Evolutionary conservation across 257 asterid species (phyloP).

Genomic region (Sherardia arvensis): DNA sequence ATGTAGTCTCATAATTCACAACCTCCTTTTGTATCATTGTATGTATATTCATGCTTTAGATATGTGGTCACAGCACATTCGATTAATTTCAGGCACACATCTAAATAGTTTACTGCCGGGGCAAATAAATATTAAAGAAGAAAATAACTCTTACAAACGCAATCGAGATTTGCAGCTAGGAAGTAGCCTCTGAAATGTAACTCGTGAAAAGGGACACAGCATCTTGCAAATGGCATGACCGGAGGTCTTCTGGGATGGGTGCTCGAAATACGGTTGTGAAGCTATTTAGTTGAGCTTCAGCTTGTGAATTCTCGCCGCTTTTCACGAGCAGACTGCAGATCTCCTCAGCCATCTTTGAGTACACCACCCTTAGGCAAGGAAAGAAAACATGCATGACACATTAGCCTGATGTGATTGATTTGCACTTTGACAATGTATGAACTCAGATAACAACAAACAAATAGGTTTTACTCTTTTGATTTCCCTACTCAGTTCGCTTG

Average conservation of each 20-base stretch:
- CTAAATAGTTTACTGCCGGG: not conserved
- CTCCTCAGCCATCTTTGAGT: slow-evolving; percentile 78
- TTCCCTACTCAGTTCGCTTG: not conserved
- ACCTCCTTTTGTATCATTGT: not conserved
- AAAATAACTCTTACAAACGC: not conserved
- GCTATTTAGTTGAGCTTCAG: slow-evolving; percentile 60
- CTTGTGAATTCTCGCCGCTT: slow-evolving; percentile 15
- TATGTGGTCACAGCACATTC: not conserved
- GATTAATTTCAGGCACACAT: not conserved
- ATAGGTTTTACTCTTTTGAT: not conserved
- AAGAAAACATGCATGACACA: not conserved
- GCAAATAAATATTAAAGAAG: not conserved
- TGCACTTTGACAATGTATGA: not conserved
- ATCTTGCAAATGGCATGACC: slow-evolving; percentile 19
- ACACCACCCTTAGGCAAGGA: slow-evolving; percentile 20
- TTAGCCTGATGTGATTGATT: not conserved
- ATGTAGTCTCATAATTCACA: not conserved
- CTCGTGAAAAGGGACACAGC: slow-evolving; percentile 3
- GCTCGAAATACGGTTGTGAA: slow-evolving; percentile 55
- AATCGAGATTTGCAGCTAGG: slow-evolving; percentile 7
- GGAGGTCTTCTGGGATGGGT: slow-evolving; percentile 65
- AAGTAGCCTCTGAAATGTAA: slow-evolving; percentile 49
- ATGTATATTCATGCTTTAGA: not conserved
- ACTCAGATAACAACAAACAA: not conserved
- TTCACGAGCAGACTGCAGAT: slow-evolving; percentile 51